Conservation (phyloP, 2,329 filamentous ascomycete genomes). For the Atkinsonella texensis region DNA sequence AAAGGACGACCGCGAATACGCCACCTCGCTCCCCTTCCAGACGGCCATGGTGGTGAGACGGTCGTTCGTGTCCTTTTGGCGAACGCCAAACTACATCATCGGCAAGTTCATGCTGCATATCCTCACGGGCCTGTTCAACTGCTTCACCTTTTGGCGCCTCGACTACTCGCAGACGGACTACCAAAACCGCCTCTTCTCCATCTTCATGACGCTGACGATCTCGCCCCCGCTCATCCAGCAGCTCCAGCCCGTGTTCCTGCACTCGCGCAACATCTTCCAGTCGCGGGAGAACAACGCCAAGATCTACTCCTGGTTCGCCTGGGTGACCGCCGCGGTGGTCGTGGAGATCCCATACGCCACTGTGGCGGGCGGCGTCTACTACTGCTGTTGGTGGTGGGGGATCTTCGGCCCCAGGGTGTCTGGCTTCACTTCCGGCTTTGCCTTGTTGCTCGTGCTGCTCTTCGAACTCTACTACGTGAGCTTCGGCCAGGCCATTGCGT, state of each 20-base stretch:
- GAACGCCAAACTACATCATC: conserved; percentile 49
- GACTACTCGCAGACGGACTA: conserved; percentile 46
- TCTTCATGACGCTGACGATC: conserved; percentile 69
- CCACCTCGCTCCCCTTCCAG: conserved; percentile 45
- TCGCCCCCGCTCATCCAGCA: conserved; percentile 65
- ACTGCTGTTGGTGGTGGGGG: conserved; percentile 44
- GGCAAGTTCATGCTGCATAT: conserved; percentile 52
- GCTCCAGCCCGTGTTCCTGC: conserved; percentile 59
- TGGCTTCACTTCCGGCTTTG: conserved; percentile 47
- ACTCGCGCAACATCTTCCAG: conserved; percentile 55
- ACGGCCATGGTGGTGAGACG: conserved; percentile 41
- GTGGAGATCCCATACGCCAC: conserved; percentile 61
- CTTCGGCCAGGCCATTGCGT: conserved; percentile 56
- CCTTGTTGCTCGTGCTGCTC: conserved; percentile 51
- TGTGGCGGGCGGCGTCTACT: conserved; percentile 42
- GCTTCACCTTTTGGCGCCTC: conserved; percentile 57
- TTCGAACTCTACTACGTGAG: conserved; percentile 56
- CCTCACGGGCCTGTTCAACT: conserved; percentile 54
- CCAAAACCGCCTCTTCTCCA: conserved; percentile 60
- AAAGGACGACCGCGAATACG: conserved; percentile 47
- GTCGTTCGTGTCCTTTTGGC: conserved; percentile 52
- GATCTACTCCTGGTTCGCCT: conserved; percentile 67
- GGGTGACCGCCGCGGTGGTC: conserved; percentile 51
- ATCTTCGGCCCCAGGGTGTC: conserved; percentile 34
- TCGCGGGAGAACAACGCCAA: conserved; percentile 64